These are phyloP conservation scores for Takashimella tepidaria DNA, from an alignment of 1,284 basidiomycete genomes.

Conservation along the genomic window DNA sequence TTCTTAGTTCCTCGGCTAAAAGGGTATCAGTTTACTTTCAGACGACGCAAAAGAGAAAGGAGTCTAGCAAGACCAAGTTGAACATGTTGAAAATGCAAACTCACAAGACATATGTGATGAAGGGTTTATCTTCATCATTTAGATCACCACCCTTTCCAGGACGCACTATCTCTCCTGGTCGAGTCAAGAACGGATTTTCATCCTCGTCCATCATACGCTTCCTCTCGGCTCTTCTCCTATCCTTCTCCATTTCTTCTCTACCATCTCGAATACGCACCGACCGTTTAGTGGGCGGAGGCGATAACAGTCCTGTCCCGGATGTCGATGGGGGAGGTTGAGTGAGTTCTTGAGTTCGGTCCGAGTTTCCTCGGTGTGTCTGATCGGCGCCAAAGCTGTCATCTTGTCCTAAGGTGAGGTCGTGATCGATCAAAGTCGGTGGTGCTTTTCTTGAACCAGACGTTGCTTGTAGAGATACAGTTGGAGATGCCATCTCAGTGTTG, in stretches of 20 bases:
- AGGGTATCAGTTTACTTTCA: too few relatives aligned
- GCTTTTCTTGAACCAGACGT: background rate
- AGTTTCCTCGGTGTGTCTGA: too few relatives aligned
- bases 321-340: background rate
- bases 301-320: conserved; percentile 10
- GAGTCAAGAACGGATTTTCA: conserved; percentile 38
- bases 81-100: background rate
- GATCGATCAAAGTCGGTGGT: background rate
- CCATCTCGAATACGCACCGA: conserved; percentile 11
- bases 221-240: conserved; percentile 3
- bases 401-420: background rate
- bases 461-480: background rate
- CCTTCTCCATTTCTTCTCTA: conserved; percentile 6
- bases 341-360: too few relatives aligned
- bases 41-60: background rate
- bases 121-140: conserved; percentile 25
- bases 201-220: conserved; percentile 25
- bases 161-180: conserved; percentile 26
- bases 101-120: conserved; percentile 42
- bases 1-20: conserved; percentile 40
- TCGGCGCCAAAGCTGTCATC: too few relatives aligned
- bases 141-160: conserved; percentile 1
- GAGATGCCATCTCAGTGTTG: background rate
- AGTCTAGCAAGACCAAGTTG: background rate
- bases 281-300: conserved; percentile 18